Evolutionary conservation across 129 eudicot species (phyloP), one percentile per base, ranked within the genome.

Genomic region (Centaurea solstitialis): DNA sequence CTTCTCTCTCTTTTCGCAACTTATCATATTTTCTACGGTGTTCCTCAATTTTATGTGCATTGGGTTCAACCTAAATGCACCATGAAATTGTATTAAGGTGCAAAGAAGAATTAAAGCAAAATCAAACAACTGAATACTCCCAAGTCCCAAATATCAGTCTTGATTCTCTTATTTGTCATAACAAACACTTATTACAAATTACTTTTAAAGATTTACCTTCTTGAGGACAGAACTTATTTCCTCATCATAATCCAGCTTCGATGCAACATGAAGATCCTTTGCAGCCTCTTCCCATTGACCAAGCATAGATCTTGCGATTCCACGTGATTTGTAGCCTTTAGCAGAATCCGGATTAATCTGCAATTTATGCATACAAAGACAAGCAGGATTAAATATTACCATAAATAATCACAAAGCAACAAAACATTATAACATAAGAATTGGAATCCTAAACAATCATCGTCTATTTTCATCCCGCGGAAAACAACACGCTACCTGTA

Each of bases 261-360:
- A 93, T 33, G 98, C 98, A 77, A 93, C 39, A 75, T 87, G 96
- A 68, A 93, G 93, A 87, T 93, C 96, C 79, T 89, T 90, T 17
- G 96, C 98, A 73, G 97, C 91, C 68, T 90, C 93, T 82, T 80
- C 89, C 93, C 96, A 90, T 39, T 86, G 86, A 37, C 98, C 96
- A 79, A 93, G 96, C 96, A 90, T 81, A 7, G 98, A 87, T 38
- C 77, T 82, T 23, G 98, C 96, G 68, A 93, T 88, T 43, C 98
- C 98, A 17, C 96, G 88, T 2, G 93, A 69, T 77, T 93, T 93
- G 85, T 93, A 91, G 24, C 96, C 98, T 80, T 93, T 93, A 18
- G 96, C 93, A 79, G 93, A 93, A 75, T 93, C 93, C 3, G 92
- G 93, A 76, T 93, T 90, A 17, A 90, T 88, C 96, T 93, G 85